phyloP scores from a whole-genome alignment of 2,329 filamentous ascomycete genomes.

The Alternaria rosae region DNA sequence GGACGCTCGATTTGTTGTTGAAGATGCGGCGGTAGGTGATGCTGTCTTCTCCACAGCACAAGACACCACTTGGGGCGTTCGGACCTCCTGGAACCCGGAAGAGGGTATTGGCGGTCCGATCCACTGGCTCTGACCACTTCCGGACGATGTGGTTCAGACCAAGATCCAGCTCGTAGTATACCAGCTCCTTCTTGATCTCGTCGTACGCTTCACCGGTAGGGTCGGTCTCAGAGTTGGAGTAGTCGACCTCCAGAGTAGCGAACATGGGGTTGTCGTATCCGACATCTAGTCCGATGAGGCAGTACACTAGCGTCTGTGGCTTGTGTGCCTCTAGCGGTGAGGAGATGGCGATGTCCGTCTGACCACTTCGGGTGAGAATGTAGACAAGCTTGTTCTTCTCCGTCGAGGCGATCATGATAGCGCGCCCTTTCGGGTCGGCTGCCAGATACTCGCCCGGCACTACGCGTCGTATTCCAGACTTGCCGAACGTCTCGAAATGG shows the following conservation, averaged over 20 bases:
- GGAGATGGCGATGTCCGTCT: conserved; percentile 94
- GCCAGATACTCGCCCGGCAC: conserved; percentile 96
- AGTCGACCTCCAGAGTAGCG: conserved; percentile 92
- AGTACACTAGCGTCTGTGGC: conserved; percentile 87
- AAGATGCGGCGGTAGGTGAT: conserved; percentile 98
- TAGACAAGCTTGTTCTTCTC: conserved; percentile 99
- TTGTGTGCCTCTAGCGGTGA: conserved; percentile 97
- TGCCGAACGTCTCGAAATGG: conserved; percentile 97
- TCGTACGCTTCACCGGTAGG: conserved; percentile 81
- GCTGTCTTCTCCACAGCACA: conserved; percentile 93
- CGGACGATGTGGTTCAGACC: conserved; percentile 96
- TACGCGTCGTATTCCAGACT: conserved; percentile 91
- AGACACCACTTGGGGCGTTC: conserved; percentile 91
- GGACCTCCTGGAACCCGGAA: conserved; percentile 95
- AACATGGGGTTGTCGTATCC: conserved; percentile 98
- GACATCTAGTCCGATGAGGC: conserved; percentile 87
- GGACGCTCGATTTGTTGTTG: conserved; percentile 71
- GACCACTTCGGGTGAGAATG: conserved; percentile 92
- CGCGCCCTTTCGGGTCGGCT: conserved; percentile 92
- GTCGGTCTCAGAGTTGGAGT: conserved; percentile 89
- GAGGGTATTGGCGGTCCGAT: conserved; percentile 84
- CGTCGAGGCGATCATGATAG: conserved; percentile 89
- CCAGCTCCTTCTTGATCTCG: conserved; percentile 86
- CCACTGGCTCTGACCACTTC: conserved; percentile 94
- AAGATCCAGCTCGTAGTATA: conserved; percentile 97